Evolutionary conservation across 1,284 basidiomycete species (phyloP).

Genomic region (Papiliotrema flavescens): DNA sequence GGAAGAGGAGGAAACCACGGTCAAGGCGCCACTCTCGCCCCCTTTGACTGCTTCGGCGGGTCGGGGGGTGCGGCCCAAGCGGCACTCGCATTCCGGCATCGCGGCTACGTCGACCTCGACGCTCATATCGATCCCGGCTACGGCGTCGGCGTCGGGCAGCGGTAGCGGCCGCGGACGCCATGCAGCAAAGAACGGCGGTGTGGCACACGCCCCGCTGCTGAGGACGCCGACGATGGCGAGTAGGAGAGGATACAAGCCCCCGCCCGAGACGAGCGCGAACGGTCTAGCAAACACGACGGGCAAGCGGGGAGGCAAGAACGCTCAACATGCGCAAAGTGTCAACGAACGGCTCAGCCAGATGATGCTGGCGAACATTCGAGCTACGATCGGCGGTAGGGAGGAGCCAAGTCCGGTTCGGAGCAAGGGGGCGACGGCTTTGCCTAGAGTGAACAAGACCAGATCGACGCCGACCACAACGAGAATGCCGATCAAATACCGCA

Average conservation of each 20-base stretch:
- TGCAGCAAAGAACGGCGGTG: not conserved
- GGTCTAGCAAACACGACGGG: not conserved
- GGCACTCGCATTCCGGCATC: too few relatives aligned
- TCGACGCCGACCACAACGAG: not conserved
- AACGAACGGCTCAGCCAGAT: constrained; percentile 3
- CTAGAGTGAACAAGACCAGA: too few relatives aligned
- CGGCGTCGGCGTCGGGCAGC: not conserved
- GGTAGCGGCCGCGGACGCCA: too few relatives aligned
- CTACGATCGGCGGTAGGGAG: constrained; percentile 1
- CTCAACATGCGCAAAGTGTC: constrained; percentile 1
- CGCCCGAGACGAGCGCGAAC: not conserved
- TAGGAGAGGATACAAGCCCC: not conserved
- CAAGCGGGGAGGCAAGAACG: not conserved
- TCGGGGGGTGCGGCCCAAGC: too few relatives aligned
- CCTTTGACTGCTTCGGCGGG: not conserved
- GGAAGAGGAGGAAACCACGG: not conserved
- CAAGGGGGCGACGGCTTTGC: too few relatives aligned
- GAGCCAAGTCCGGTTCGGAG: not conserved
- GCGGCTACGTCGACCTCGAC: too few relatives aligned
- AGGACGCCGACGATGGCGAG: not conserved
- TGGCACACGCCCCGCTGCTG: not conserved
- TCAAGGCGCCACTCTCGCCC: too few relatives aligned
- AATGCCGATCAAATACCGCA: not conserved
- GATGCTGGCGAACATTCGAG: constrained; percentile 2
- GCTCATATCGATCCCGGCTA: too few relatives aligned